Conservation (phyloP, 176 grass and related monocot genomes). For the Paspalum notatum region DNA sequence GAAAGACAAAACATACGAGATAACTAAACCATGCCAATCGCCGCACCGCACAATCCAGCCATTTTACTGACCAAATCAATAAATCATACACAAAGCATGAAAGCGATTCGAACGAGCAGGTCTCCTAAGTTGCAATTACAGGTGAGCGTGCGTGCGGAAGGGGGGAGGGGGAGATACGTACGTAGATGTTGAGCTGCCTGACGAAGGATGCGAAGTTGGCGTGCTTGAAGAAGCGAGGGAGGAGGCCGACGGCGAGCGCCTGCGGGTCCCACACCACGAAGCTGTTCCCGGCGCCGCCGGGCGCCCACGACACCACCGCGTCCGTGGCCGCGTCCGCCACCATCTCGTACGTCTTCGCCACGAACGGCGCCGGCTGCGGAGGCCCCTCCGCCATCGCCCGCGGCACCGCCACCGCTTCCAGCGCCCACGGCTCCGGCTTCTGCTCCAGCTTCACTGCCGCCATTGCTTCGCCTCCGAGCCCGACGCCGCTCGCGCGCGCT, state of each 20-base stretch:
- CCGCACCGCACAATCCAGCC: neutral
- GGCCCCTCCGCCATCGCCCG: constrained; percentile 37
- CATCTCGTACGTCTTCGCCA: constrained; percentile 66
- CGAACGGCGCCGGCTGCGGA: constrained; percentile 51
- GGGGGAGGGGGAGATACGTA: constrained; percentile 13
- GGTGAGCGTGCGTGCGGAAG: neutral
- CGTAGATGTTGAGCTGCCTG: constrained; percentile 80
- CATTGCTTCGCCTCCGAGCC: constrained; percentile 4
- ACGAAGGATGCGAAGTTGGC: constrained; percentile 85
- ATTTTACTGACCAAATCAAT: neutral
- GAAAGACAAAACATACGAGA: neutral
- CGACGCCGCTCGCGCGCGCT: neutral
- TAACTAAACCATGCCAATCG: neutral
- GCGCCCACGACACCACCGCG: constrained; percentile 55
- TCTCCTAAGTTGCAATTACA: neutral
- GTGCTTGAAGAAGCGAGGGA: constrained; percentile 83
- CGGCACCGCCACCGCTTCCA: neutral
- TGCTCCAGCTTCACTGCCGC: constrained; percentile 40
- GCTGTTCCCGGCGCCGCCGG: constrained; percentile 34
- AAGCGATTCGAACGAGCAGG: neutral
- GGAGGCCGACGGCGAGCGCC: constrained; percentile 48
- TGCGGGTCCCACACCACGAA: constrained; percentile 73
- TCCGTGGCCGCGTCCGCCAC: constrained; percentile 55
- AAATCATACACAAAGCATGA: neutral
- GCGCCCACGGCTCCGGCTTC: constrained; percentile 25